A percentile compares a stretch with the other conserved stretches of the same genome.
Evolutionary conservation across 2,329 filamentous ascomycete species (phyloP).

Genomic region (Emmonsiellopsis sp.): DNA sequence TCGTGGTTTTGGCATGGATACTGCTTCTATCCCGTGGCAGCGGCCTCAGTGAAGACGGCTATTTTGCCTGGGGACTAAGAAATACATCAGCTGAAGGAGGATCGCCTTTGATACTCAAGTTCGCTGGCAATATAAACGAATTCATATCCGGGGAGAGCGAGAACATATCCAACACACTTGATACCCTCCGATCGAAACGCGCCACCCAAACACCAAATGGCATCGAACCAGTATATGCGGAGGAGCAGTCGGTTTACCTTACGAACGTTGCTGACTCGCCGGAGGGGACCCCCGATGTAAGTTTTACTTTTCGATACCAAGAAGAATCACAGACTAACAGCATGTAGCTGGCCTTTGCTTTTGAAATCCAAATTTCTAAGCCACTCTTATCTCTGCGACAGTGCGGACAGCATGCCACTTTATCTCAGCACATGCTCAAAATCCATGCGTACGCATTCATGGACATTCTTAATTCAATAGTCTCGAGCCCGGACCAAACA

Average conservation of each 20-base stretch:
- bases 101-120: neutral
- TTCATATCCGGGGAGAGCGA: conserved; percentile 4
- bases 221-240: neutral
- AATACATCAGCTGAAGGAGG: neutral
- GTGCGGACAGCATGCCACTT: neutral
- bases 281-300: neutral
- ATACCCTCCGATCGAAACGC: neutral
- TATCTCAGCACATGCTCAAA: neutral
- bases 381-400: neutral
- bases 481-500: conserved; percentile 5
- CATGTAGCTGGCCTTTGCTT: neutral
- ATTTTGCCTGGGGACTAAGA: conserved; percentile 3
- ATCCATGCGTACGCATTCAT: conserved; percentile 4
- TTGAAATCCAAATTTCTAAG: neutral
- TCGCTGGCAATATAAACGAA: conserved; percentile 3
- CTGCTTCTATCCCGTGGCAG: conserved; percentile 9
- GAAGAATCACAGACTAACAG: neutral
- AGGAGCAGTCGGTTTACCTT: neutral
- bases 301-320: neutral
- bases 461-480: conserved; percentile 10
- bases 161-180: conserved; percentile 1
- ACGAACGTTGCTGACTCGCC: neutral
- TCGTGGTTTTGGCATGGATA: conserved; percentile 8
- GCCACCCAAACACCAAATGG: neutral
- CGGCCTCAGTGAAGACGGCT: conserved; percentile 7